These are phyloP conservation scores for Mycena albidolilacea DNA, from an alignment of 768 basidiomycete species.

Conservation along the genomic window DNA sequence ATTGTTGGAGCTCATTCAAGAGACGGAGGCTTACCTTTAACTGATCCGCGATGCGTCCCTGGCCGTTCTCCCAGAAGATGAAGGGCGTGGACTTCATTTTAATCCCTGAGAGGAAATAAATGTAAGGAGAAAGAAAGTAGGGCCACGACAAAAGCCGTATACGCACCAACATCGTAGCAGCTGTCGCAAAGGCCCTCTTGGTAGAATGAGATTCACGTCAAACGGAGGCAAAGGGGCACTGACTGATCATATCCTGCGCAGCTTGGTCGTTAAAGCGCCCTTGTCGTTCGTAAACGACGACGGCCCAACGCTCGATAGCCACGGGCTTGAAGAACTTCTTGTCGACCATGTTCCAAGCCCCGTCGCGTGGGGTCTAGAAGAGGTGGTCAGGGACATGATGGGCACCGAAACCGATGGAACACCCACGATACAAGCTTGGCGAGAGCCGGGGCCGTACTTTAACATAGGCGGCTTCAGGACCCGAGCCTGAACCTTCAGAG, in stretches of 20 bases:
- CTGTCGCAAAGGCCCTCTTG: conserved; percentile 59
- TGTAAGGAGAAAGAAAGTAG: neutral
- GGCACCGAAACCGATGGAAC: neutral
- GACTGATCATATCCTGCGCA: conserved; percentile 67
- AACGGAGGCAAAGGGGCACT: neutral
- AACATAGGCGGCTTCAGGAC: conserved; percentile 43
- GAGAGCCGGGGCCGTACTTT: conserved; percentile 73
- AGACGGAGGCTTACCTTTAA: conserved; percentile 4
- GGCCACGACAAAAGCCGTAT: neutral
- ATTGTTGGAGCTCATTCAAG: neutral
- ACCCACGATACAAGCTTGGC: conserved; percentile 71
- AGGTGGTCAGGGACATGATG: conserved; percentile 1
- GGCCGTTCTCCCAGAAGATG: conserved; percentile 65
- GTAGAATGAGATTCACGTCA: neutral
- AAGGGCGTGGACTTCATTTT: conserved; percentile 60
- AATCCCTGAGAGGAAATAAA: conserved; percentile 65
- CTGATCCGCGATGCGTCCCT: neutral
- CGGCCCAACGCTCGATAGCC: conserved; percentile 69
- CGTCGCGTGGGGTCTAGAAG: conserved; percentile 67
- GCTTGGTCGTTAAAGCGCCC: conserved; percentile 65
- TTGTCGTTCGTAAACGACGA: conserved; percentile 77
- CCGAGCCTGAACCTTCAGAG: too few relatives aligned
- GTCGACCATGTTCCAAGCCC: conserved; percentile 86
- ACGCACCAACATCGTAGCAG: conserved; percentile 73
- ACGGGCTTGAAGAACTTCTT: conserved; percentile 76